These are phyloP conservation scores for Posidonia oceanica DNA, from an alignment of 116 monocot genomes.

Conservation along the genomic window DNA sequence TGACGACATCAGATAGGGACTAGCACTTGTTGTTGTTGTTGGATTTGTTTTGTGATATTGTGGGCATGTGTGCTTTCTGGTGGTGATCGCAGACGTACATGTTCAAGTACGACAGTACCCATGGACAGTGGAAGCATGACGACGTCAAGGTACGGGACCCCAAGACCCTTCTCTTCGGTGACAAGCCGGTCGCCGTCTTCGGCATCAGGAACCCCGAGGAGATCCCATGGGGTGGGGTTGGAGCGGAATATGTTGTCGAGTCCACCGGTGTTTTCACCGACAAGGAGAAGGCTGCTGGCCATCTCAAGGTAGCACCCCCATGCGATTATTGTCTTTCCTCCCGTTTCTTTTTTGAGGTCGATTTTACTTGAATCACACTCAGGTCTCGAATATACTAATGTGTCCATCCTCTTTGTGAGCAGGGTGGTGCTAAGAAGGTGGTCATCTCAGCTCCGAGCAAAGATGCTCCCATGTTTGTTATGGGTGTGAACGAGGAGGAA, in stretches of 20 bases:
- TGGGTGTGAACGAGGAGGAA: conserved; percentile 57
- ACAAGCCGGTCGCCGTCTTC: conserved; percentile 51
- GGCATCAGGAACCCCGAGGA: conserved; percentile 81
- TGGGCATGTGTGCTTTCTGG: background rate
- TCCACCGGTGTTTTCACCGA: conserved; percentile 88
- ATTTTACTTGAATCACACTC: background rate
- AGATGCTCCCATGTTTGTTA: conserved; percentile 82
- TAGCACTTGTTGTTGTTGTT: background rate
- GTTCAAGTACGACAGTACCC: conserved; percentile 64
- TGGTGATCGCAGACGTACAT: conserved; percentile 51
- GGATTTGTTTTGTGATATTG: background rate
- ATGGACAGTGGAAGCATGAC: conserved; percentile 47
- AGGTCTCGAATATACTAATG: background rate
- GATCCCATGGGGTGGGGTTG: conserved; percentile 74
- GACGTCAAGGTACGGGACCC: conserved; percentile 62
- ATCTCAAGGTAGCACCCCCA: conserved; percentile 38
- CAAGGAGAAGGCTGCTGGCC: conserved; percentile 82
- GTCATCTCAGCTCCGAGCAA: conserved; percentile 84
- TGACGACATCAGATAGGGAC: background rate
- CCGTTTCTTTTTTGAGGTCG: no score
- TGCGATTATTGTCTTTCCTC: no score
- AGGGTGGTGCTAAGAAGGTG: conserved; percentile 83
- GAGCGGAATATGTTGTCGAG: conserved; percentile 74
- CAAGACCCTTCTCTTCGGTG: conserved; percentile 70
- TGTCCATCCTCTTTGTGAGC: background rate